A percentile compares a stretch with the other conserved stretches of the same genome.
These are phyloP conservation scores for Castanea mollissima DNA, from an alignment of 306 rosid genomes.

Conservation along the genomic window DNA sequence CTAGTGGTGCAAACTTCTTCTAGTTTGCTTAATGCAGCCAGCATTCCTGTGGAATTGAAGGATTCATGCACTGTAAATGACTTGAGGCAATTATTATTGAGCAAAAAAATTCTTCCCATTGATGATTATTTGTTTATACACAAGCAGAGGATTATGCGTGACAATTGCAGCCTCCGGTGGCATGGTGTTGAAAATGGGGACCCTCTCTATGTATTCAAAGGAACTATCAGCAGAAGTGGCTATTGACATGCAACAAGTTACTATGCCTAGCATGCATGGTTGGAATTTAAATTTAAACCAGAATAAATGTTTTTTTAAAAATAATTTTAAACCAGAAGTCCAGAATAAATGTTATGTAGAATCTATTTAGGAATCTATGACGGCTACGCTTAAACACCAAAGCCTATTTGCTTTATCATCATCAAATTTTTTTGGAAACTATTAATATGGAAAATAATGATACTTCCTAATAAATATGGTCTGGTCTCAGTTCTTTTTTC, in stretches of 20 bases:
- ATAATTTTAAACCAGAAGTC: neutral
- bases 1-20: conserved; percentile 74
- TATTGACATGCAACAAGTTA: neutral
- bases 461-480: no score
- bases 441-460: no score
- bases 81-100: conserved; percentile 54
- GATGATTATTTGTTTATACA: conserved; percentile 86
- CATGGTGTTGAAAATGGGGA: conserved; percentile 91
- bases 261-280: neutral
- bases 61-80: conserved; percentile 58
- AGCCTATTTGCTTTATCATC: no score
- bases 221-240: conserved; percentile 49
- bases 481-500: no score
- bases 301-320: neutral
- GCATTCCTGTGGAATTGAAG: conserved; percentile 73
- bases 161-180: conserved; percentile 71
- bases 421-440: no score
- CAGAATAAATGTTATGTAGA: neutral
- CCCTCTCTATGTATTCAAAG: conserved; percentile 67
- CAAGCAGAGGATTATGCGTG: conserved; percentile 86
- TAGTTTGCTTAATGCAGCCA: conserved; percentile 65
- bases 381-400: no score
- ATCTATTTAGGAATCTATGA: neutral
- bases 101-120: conserved; percentile 51
- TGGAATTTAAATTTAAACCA: neutral